Base-by-base conservation (phyloP, 2,329 filamentous ascomycete species). In the Trichoderma atrobrunneum region DNA sequence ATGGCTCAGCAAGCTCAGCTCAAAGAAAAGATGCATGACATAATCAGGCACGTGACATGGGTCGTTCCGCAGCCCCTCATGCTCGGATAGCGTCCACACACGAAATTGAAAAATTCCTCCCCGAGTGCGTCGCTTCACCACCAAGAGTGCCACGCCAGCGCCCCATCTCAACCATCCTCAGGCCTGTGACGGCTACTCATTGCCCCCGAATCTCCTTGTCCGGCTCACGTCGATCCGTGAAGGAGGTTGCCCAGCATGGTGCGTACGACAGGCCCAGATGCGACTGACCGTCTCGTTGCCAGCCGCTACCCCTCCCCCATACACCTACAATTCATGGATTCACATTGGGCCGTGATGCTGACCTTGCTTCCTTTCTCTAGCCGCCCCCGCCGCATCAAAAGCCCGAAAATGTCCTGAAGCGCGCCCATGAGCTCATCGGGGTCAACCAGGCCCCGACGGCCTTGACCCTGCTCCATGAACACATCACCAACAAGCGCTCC, bases 381-480 rank as follows among this genome's bases (percentile, higher is more conserved):
- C 94, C 96, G 87, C 96, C 96, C 82, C 95, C 95, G 86, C 93
- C 94, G 78, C 94, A 98, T 84, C 95, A 96, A 83, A 97, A 97
- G 85, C 96, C 96, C 81, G 96, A 99, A 88, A 99, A 99, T 91
- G 95, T 98, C 82, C 91, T 98, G 83, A 97, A 97, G 90, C 91
- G 96, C 84, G 96, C 96, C 75, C 92, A 98, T 85, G 96, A 99
- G 88, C 93, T 99, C 85, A 98, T 98, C 86, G 96, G 94, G 81
- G 96, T 99, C 81, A 92, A 93, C 82, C 96, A 99, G 89, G 88
- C 93, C 78, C 90, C 93, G 79, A 95, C 96, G 80, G 96, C 96
- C 82, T 88, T 99, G 82, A 94, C 92, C 80, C 91, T 98, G 80
- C 92, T 99, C 75, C 96, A 98, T 87, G 96, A 99, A 88, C 96